These are phyloP conservation scores for Spatholobus suberectus DNA, from an alignment of 306 rosid genomes.

Conservation along the genomic window DNA sequence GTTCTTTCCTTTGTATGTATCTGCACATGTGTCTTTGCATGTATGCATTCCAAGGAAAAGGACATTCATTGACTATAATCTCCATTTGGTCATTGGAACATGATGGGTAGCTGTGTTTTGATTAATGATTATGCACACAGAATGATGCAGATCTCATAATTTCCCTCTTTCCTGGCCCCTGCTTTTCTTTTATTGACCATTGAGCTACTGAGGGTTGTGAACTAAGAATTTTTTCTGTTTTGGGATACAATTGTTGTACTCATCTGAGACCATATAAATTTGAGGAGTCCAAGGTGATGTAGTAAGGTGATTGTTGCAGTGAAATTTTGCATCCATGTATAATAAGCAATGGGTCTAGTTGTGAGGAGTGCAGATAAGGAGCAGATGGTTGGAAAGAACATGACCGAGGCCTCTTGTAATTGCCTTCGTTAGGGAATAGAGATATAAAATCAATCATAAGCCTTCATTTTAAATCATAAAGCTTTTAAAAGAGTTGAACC, in stretches of 20 bases:
- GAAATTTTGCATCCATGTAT: neutral
- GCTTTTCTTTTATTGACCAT: neutral
- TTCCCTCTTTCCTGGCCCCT: neutral
- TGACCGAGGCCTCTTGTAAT: neutral
- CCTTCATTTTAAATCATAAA: neutral
- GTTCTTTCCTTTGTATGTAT: neutral
- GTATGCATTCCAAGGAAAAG: neutral
- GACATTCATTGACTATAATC: neutral
- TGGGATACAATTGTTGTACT: neutral
- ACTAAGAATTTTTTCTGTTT: neutral
- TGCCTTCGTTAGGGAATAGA: neutral
- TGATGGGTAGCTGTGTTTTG: neutral
- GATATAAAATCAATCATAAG: neutral
- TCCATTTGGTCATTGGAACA: neutral
- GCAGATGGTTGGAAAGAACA: neutral
- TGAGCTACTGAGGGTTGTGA: neutral
- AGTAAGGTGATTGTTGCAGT: neutral
- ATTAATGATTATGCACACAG: neutral
- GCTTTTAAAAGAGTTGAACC: conserved; percentile 2
- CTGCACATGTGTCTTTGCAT: neutral
- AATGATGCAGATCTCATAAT: neutral
- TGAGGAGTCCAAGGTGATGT: neutral
- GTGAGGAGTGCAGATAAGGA: conserved; percentile 12
- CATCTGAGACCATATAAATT: neutral
- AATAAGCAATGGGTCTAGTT: conserved; percentile 8